Conservation (phyloP, 2,329 filamentous ascomycete genomes). For the Neurospora crassa region DNA sequence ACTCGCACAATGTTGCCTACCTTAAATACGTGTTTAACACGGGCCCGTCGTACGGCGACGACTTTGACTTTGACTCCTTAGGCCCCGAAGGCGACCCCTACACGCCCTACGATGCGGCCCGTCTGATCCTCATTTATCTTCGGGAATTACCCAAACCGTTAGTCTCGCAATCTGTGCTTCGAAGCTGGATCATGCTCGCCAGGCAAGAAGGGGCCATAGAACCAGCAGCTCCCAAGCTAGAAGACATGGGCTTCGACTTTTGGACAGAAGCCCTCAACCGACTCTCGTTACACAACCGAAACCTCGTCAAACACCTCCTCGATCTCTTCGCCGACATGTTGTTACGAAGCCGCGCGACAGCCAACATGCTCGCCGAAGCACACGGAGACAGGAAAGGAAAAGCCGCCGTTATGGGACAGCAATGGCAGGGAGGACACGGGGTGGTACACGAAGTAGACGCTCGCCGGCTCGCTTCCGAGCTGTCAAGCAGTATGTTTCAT, state of each 20-base stretch:
- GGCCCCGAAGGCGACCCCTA: slow-evolving; percentile 9
- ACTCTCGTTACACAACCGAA: slow-evolving; percentile 14
- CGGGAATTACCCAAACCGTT: slow-evolving; percentile 16
- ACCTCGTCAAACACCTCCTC: slow-evolving; percentile 16
- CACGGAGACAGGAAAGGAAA: not conserved
- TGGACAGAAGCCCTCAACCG: slow-evolving; percentile 20
- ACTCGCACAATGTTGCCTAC: slow-evolving; percentile 12
- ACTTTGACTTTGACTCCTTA: slow-evolving; percentile 11
- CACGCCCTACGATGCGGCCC: slow-evolving; percentile 15
- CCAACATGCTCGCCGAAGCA: not conserved
- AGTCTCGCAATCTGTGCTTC: slow-evolving; percentile 12
- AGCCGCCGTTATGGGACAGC: too few relatives aligned
- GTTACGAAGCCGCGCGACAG: not conserved
- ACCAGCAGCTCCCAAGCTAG: slow-evolving; percentile 9
- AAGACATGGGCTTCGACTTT: slow-evolving; percentile 19
- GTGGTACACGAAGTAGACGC: slow-evolving; percentile 11
- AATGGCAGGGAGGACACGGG: not conserved
- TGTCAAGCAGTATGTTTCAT: slow-evolving; percentile 16
- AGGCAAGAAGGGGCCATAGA: slow-evolving; percentile 17
- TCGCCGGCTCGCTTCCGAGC: slow-evolving; percentile 11
- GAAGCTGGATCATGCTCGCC: slow-evolving; percentile 16
- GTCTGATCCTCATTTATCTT: slow-evolving; percentile 16
- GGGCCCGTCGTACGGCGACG: slow-evolving; percentile 12
- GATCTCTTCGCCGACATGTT: slow-evolving; percentile 16
- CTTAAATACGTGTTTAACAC: slow-evolving; percentile 15